Evolutionary conservation across 331 rosid species (phyloP), one percentile per base, ranked within the genome.

Genomic region (Dryas integrifolia): DNA sequence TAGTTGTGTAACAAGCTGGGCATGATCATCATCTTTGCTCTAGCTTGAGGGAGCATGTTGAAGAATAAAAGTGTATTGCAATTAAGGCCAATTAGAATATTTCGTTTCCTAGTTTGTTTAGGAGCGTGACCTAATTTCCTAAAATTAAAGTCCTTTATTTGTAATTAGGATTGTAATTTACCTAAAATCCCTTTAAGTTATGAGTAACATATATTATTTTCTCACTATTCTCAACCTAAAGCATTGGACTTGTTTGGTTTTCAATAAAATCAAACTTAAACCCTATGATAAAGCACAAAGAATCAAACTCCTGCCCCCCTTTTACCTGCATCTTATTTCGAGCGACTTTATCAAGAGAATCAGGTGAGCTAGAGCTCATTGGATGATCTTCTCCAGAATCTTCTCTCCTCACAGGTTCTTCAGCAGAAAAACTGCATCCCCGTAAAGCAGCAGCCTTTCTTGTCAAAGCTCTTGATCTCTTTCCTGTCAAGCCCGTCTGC

Each of bases 401-500:
- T 77, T 89, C 97, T 70, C 75, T 84, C 89, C 89, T 94, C 46
- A 83, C 46, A 39, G 80, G 73, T 74, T 80, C 89, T 77, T 86
- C 90, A 13, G 77, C 79, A 39, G 77, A 72, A 76, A 82, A 91
- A 79, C 65, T 85, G 77, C 96, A 83, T 75, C 91, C 96, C n/a
- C 97, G 94, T 78, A 86, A 76, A 60, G 85, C 88, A 80, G 90
- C 63, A 58, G 90, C 89, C 84, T 88, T 94, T 83, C 98, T 88
- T 35, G 84, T 78, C 55, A 84, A 61, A 52, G 75, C 85, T 87
- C 86, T 92, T 44, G 99, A 86, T 83, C 99, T 85, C 90, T 87
- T 92, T 76, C 97, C 97, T 6, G 97, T 92, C 86, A 92, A 81
- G 67, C 92, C 85, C 8, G 78, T 84, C 78, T 92, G 97, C 50